A percentile compares a stretch with the other conserved stretches of the same genome.
These are phyloP conservation scores for Diaporthe destruens DNA, from an alignment of 2,329 filamentous ascomycete genomes.

Conservation along the genomic window DNA sequence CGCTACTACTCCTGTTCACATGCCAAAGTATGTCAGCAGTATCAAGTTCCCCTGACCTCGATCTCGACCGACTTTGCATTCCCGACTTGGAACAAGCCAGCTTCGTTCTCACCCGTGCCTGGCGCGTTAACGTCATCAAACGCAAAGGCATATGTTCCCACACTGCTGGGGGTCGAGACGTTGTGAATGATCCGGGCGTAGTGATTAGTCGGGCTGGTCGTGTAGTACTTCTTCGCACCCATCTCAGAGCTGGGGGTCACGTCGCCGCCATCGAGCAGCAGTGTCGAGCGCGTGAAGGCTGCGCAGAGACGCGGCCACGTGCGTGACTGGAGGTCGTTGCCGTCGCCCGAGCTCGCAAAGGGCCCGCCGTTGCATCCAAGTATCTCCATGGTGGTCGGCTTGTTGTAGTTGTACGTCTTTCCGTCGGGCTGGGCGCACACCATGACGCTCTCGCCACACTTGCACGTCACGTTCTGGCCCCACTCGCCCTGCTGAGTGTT, in stretches of 20 bases:
- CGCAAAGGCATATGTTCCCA: conserved; percentile 68
- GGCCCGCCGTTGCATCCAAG: conserved; percentile 65
- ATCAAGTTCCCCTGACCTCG: conserved; percentile 27
- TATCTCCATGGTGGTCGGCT: conserved; percentile 60
- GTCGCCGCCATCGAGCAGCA: conserved; percentile 60
- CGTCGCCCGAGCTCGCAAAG: conserved; percentile 58
- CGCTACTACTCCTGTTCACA: neutral
- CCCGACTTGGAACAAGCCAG: conserved; percentile 45
- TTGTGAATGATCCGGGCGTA: conserved; percentile 72
- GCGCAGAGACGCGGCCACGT: conserved; percentile 63
- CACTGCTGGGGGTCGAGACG: conserved; percentile 54
- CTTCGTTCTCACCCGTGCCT: conserved; percentile 65
- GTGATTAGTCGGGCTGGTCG: conserved; percentile 61
- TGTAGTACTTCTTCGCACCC: conserved; percentile 58
- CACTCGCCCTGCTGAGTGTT: conserved; percentile 54
- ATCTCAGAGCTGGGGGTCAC: conserved; percentile 56
- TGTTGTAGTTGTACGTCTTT: conserved; percentile 55
- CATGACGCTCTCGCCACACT: conserved; percentile 53
- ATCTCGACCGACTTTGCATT: conserved; percentile 29
- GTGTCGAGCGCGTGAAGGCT: conserved; percentile 62
- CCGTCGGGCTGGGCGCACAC: conserved; percentile 54
- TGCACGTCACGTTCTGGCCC: conserved; percentile 48
- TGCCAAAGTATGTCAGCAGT: neutral
- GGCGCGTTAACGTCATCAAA: conserved; percentile 75
- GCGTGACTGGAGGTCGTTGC: conserved; percentile 54